phyloP scores from a whole-genome alignment of 805 yeast genomes.

The Monosporozyma solicola region DNA sequence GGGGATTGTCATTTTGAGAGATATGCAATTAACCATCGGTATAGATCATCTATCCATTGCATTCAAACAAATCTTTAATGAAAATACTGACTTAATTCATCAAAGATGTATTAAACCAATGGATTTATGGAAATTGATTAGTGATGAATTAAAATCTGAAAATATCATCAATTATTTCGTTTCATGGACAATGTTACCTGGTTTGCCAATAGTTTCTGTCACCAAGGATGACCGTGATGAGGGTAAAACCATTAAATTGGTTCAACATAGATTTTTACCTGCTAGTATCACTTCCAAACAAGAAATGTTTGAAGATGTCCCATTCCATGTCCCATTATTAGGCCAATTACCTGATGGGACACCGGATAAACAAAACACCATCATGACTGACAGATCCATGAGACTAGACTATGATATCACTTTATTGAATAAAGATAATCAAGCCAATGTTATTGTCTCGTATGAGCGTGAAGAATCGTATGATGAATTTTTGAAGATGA shows the following conservation, averaged over 20 bases:
- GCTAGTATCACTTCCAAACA: conserved; percentile 7
- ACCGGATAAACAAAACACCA: conserved; percentile 13
- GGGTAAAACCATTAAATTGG: conserved; percentile 26
- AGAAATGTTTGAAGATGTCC: conserved; percentile 43
- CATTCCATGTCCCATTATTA: conserved; percentile 53
- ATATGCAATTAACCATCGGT: conserved; percentile 20
- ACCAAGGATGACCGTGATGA: conserved; percentile 14
- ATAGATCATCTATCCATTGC: conserved; percentile 15
- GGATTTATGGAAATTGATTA: conserved; percentile 23
- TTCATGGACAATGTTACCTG: conserved; percentile 54
- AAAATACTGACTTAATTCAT: conserved; percentile 10
- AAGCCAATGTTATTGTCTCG: conserved; percentile 41
- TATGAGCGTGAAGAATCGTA: conserved; percentile 32
- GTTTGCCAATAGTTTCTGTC: conserved; percentile 43
- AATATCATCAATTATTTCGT: conserved; percentile 25
- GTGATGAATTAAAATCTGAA: conserved; percentile 16
- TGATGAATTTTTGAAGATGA: conserved; percentile 16
- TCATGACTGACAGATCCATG: conserved; percentile 25
- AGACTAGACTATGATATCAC: conserved; percentile 12
- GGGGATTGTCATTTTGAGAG: conserved; percentile 26
- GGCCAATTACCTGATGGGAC: conserved; percentile 12
- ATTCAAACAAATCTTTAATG: conserved; percentile 11
- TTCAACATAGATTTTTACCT: conserved; percentile 33
- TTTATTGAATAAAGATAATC: conserved; percentile 16
- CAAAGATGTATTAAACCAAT: conserved; percentile 21